Base-by-base conservation (phyloP, 2,329 filamentous ascomycete genomes). In the Lachnum nothofagi region DNA sequence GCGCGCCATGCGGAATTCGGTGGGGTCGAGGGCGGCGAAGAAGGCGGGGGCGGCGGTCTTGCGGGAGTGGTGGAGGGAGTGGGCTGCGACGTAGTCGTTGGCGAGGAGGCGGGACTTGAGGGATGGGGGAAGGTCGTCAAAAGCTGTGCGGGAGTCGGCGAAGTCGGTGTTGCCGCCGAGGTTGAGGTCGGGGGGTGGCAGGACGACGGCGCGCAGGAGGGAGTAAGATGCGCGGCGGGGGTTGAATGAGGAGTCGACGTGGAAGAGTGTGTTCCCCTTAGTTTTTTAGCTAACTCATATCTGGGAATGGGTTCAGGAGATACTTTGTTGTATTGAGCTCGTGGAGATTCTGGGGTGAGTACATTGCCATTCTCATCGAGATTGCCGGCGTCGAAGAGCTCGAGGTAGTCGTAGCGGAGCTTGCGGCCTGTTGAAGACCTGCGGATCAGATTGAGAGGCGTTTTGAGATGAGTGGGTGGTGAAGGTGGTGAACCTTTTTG, bases 331-430 rank as follows among this genome's bases (percentile, higher is more conserved):
- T 55, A 57, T 19, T 58, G 52, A 4, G 50, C 48, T 19, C 57
- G 42, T 7, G 51, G 46, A 44, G 42, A 44, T 25, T 57, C 54
- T n/a, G 50, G 23, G 27, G 48, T 41, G 22, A 55, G 40, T 8
- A 59, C 1, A 55, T 60, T 3, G 59, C 72, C 72, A 35, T 77
- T 70, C 2, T 68, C 67, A 42, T 77, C 70, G 10, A 80, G 64
- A 60, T 82, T 82, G 44, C 74, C 70, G 0, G 76, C 76, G 54
- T 82, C 79, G 60, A 81, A 81, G 1, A 82, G 69, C 60, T 80
- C 73, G 35, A 70, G 65, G 51, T 73, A 56, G 2, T 63, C 57
- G 52, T 76, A 72, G 17, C 77, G 72, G 49, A 72, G 68, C 56
- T 46, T 48, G 27, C 22, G 55, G 16, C 50, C 46, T 51, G 24